Evolutionary conservation across 1,284 basidiomycete genomes (phyloP).

Genomic region (Wallemia ichthyophaga): DNA sequence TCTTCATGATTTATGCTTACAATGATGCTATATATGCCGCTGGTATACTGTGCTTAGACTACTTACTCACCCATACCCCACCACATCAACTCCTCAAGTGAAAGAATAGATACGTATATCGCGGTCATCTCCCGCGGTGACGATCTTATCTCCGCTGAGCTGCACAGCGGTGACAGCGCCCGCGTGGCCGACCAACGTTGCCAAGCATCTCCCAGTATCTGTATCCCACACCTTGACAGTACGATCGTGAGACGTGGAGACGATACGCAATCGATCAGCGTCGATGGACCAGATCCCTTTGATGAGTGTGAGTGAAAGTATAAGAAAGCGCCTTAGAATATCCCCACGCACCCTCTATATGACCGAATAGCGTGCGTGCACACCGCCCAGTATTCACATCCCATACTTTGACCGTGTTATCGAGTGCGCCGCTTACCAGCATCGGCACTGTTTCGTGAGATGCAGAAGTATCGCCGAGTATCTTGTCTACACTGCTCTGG

Average conservation of each 20-base stretch:
- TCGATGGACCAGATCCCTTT: slow-evolving; percentile 92
- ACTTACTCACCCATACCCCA: too few species aligned
- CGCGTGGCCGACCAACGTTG: slow-evolving; percentile 76
- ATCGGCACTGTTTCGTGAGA: slow-evolving; percentile 24
- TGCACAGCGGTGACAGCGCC: slow-evolving; percentile 75
- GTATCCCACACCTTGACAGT: slow-evolving; percentile 75
- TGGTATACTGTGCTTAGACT: too few species aligned
- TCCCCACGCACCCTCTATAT: slow-evolving; percentile 17
- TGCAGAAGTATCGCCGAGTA: slow-evolving; percentile 4
- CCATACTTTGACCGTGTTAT: slow-evolving; percentile 93
- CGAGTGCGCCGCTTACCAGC: slow-evolving; percentile 64
- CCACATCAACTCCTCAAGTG: neutral
- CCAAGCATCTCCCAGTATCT: slow-evolving; percentile 57
- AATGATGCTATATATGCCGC: too few species aligned
- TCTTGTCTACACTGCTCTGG: neutral
- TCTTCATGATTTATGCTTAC: too few species aligned
- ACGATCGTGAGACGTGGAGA: slow-evolving; percentile 69
- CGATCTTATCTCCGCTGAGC: slow-evolving; percentile 78
- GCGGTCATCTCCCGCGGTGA: slow-evolving; percentile 73
- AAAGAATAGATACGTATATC: slow-evolving; percentile 23
- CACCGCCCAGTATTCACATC: slow-evolving; percentile 64
- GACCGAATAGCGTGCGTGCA: slow-evolving; percentile 66
- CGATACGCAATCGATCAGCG: slow-evolving; percentile 66
- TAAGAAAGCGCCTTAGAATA: slow-evolving; percentile 1
- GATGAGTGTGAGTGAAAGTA: slow-evolving; percentile 18